Evolutionary conservation across 2,329 filamentous ascomycete species (phyloP).

Genomic region (Aspergillus sp.): DNA sequence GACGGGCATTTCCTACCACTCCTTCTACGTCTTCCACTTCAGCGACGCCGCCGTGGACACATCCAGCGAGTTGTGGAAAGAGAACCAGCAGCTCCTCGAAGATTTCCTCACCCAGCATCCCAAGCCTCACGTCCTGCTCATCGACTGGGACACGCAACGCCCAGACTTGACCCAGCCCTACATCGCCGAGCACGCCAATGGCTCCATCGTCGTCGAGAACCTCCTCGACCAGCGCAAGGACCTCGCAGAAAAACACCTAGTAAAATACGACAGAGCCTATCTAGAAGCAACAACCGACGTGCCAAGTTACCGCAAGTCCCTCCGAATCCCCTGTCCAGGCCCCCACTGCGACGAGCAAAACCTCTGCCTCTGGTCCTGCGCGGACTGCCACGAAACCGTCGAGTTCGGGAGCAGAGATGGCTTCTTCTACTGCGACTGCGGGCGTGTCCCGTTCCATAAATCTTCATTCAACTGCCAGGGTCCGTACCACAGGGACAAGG

Average conservation of each 20-base stretch:
- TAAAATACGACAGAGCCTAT: not conserved
- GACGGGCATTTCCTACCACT: not conserved
- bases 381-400: constrained; percentile 5
- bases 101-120: not conserved
- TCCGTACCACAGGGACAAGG: not conserved
- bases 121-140: not conserved
- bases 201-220: not conserved
- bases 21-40: constrained; percentile 5
- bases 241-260: constrained; percentile 1
- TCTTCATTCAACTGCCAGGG: constrained; percentile 1
- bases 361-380: constrained; percentile 1
- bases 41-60: not conserved
- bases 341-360: constrained; percentile 1
- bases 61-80: not conserved
- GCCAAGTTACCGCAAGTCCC: not conserved
- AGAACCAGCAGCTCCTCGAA: not conserved
- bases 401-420: constrained; percentile 6
- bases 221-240: constrained; percentile 4
- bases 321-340: constrained; percentile 4
- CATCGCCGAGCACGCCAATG: not conserved
- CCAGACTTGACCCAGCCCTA: not conserved
- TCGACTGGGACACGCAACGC: not conserved
- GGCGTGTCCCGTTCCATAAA: not conserved
- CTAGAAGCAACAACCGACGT: constrained; percentile 3
- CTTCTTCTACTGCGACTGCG: constrained; percentile 11